Evolutionary conservation across 73 alveolate species (phyloP).

Genomic region (Blepharisma japonicum): DNA sequence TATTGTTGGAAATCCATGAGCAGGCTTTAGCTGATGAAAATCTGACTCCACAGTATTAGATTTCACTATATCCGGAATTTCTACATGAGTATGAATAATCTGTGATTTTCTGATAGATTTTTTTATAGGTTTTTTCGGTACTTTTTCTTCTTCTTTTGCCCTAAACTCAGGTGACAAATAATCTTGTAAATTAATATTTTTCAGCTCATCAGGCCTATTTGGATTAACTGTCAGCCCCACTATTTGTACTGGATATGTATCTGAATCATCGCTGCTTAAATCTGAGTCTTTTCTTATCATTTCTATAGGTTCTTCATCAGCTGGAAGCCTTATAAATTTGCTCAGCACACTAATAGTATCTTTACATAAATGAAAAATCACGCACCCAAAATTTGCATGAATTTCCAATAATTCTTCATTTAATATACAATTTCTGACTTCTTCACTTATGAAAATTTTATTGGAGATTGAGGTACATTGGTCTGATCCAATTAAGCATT

Average conservation of each 20-base stretch:
- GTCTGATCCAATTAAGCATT: neutral
- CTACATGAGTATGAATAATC: neutral
- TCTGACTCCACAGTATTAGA: neutral
- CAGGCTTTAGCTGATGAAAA: neutral
- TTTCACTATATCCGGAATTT: neutral
- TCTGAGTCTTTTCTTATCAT: neutral
- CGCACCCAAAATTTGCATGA: neutral
- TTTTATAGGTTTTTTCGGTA: neutral
- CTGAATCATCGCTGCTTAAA: neutral
- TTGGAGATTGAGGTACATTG: neutral
- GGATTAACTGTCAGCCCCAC: neutral
- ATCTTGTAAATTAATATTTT: constrained; percentile 9
- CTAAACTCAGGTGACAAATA: neutral
- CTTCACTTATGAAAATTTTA: neutral
- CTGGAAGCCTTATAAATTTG: neutral
- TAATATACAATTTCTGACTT: neutral
- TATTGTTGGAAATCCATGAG: constrained; percentile 9
- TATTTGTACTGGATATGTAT: neutral
- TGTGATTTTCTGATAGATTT: no score
- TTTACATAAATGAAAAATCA: neutral
- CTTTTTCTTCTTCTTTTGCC: neutral
- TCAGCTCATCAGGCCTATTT: neutral
- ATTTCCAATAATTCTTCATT: neutral
- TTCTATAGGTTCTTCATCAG: neutral
- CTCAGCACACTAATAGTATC: neutral